Evolutionary conservation across 2,329 filamentous ascomycete species (phyloP).

Genomic region (Paecilomyces sp.): DNA sequence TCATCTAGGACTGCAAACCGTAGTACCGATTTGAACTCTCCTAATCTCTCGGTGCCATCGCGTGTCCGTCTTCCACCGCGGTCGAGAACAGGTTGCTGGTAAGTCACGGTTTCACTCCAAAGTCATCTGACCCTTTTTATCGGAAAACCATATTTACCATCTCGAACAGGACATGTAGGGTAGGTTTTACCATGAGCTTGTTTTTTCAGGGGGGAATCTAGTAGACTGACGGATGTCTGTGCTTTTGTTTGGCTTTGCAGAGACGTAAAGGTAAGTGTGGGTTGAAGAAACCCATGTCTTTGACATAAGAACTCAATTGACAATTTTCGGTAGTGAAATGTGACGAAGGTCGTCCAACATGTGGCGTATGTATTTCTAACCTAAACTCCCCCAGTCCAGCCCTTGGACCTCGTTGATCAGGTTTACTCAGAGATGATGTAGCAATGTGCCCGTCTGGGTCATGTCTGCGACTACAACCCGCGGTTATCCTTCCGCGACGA

Average conservation of each 20-base stretch:
- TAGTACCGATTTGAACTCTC: slow-evolving; percentile 20
- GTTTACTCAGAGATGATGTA: slow-evolving; percentile 12
- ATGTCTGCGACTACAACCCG: slow-evolving; percentile 52
- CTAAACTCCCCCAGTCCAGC: slow-evolving; percentile 3
- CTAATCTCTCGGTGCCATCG: slow-evolving; percentile 26
- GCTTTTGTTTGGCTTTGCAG: slow-evolving; percentile 13
- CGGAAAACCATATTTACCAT: slow-evolving; percentile 3
- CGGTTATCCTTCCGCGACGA: slow-evolving; percentile 50
- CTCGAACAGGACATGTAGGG: slow-evolving; percentile 34
- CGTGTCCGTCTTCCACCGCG: slow-evolving; percentile 45
- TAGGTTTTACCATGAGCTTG: slow-evolving; percentile 16
- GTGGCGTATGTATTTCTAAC: slow-evolving; percentile 38
- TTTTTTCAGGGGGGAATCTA: background rate
- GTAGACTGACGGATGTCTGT: slow-evolving; percentile 1
- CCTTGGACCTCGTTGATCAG: background rate
- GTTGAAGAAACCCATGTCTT: background rate
- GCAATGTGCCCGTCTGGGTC: slow-evolving; percentile 50
- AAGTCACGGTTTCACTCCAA: slow-evolving; percentile 14
- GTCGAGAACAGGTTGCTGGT: slow-evolving; percentile 49
- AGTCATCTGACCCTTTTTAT: slow-evolving; percentile 1
- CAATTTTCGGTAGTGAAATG: slow-evolving; percentile 42
- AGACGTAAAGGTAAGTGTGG: slow-evolving; percentile 33
- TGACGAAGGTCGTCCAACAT: slow-evolving; percentile 48
- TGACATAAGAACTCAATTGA: background rate
- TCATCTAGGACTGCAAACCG: slow-evolving; percentile 23